Conservation (phyloP, 345 rosid species). For the Arabis alpina region DNA sequence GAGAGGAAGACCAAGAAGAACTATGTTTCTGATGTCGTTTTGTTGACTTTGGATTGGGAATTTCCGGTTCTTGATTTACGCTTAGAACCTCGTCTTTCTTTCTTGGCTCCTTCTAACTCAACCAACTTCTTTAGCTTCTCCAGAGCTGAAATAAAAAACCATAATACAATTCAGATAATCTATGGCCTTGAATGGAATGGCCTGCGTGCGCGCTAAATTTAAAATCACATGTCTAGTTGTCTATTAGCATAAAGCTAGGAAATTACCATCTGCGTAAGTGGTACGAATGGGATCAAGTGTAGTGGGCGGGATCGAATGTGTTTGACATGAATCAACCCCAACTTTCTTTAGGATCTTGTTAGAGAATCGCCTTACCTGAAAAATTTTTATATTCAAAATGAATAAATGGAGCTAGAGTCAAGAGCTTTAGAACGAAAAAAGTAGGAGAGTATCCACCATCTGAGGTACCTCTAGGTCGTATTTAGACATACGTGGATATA, state of each 20-base stretch:
- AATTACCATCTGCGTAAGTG: constrained; percentile 67
- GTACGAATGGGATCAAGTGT: constrained; percentile 57
- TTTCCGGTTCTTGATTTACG: constrained; percentile 45
- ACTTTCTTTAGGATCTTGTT: constrained; percentile 74
- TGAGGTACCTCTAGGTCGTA: constrained; percentile 9
- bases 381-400: constrained; percentile 17
- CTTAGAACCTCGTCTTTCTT: constrained; percentile 53
- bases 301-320: constrained; percentile 51
- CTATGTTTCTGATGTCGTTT: constrained; percentile 31
- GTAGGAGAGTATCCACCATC: constrained; percentile 3
- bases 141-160: constrained; percentile 52
- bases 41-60: constrained; percentile 32
- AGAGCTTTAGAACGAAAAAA: neutral
- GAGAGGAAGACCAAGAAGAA: neutral
- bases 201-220: too few relatives aligned
- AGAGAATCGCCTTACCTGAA: constrained; percentile 79
- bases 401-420: constrained; percentile 20
- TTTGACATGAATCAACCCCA: constrained; percentile 63
- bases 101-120: constrained; percentile 67
- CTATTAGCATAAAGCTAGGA: constrained; percentile 24
- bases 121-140: constrained; percentile 74
- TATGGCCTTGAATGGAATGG: neutral
- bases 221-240: too few relatives aligned
- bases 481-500: neutral
- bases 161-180: neutral